Conservation (phyloP, 2,329 filamentous ascomycete genomes). For the Myriosclerotinia scirpicola region DNA sequence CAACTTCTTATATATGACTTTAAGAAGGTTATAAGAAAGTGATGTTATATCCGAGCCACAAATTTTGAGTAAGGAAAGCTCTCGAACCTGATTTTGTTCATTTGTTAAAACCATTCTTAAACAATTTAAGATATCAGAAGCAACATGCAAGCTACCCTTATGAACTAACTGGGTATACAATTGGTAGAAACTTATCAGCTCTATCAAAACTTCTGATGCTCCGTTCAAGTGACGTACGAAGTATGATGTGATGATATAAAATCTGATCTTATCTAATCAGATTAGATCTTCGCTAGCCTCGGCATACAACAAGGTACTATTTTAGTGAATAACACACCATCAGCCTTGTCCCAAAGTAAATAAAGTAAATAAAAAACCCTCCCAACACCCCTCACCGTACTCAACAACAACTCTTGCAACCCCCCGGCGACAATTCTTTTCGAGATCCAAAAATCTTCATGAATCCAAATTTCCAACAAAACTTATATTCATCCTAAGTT, state of each 20-base stretch:
- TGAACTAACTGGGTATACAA: not conserved
- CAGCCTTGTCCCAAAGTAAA: not conserved
- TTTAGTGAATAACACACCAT: not conserved
- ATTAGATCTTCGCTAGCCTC: constrained; percentile 7
- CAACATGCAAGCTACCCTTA: not conserved
- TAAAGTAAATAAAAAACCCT: not conserved
- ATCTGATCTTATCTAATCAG: constrained; percentile 4
- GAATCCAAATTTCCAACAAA: not conserved
- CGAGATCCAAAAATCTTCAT: not conserved
- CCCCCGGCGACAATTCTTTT: not conserved
- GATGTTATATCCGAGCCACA: too few relatives aligned
- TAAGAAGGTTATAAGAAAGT: too few relatives aligned
- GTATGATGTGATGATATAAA: not conserved
- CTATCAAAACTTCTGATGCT: not conserved
- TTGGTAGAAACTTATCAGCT: not conserved
- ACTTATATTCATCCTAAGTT: not conserved
- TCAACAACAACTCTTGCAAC: not conserved
- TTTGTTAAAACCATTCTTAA: too few relatives aligned
- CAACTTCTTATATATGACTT: not conserved
- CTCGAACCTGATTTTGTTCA: not conserved
- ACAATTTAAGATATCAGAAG: too few relatives aligned
- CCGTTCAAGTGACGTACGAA: not conserved
- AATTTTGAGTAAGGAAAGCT: not conserved
- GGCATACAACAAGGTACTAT: not conserved
- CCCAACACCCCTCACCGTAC: not conserved